These are phyloP conservation scores for Leptomonas pyrrhocoris DNA, from an alignment of 208 protist genomes.

Conservation along the genomic window DNA sequence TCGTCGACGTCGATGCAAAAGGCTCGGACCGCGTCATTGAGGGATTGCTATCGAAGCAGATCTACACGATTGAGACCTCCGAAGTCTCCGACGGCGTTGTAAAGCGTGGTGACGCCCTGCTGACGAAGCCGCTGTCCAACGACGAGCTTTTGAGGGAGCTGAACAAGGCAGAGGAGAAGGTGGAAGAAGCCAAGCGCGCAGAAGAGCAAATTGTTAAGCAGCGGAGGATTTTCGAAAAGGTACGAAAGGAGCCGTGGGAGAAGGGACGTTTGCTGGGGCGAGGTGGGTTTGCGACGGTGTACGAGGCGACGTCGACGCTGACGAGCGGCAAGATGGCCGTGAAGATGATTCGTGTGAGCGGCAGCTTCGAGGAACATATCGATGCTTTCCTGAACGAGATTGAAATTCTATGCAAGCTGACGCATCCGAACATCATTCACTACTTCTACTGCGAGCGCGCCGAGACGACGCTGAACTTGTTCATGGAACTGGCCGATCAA, in stretches of 20 bases:
- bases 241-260: conserved; percentile 71
- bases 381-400: conserved; percentile 80
- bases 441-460: conserved; percentile 83
- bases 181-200: conserved; percentile 52
- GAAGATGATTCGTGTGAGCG: conserved; percentile 71
- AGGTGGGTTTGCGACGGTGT: conserved; percentile 77
- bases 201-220: conserved; percentile 58
- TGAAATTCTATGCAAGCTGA: conserved; percentile 64
- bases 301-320: conserved; percentile 67
- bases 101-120: conserved; percentile 43
- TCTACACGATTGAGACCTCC: conserved; percentile 69
- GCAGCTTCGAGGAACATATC: conserved; percentile 61
- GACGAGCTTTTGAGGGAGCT: conserved; percentile 47
- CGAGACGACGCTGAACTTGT: conserved; percentile 68
- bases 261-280: conserved; percentile 59
- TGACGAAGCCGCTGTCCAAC: conserved; percentile 54
- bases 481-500: conserved; percentile 78
- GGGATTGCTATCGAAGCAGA: conserved; percentile 44
- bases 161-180: conserved; percentile 36
- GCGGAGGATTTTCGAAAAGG: conserved; percentile 54
- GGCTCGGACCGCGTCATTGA: conserved; percentile 51
- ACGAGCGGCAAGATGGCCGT: conserved; percentile 87
- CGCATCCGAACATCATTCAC: conserved; percentile 84
- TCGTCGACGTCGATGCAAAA: conserved; percentile 56
- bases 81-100: conserved; percentile 37